Conservation (phyloP, 352 stramenopile species). For the Phytophthora cactorum region DNA sequence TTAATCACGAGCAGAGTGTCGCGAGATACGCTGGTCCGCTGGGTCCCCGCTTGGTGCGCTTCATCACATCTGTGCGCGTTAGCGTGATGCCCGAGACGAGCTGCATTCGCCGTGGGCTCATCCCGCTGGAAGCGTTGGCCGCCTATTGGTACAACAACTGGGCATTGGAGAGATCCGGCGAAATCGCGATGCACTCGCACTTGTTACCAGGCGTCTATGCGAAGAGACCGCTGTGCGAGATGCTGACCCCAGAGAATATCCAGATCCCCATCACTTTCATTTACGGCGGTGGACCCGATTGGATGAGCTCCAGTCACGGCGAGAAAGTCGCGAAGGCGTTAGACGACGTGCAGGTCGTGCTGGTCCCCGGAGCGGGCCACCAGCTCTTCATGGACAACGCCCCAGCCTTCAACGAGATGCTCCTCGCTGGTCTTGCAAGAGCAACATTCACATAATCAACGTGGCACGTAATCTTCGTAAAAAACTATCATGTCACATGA, state of each 20-base stretch:
- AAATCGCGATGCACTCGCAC: constrained; percentile 74
- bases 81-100: constrained; percentile 69
- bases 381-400: constrained; percentile 81
- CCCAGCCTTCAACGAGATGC: constrained; percentile 63
- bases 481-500: constrained; percentile 2
- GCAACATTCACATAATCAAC: constrained; percentile 5
- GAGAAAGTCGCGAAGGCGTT: constrained; percentile 55
- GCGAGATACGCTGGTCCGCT: constrained; percentile 60
- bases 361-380: constrained; percentile 60
- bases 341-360: constrained; percentile 44
- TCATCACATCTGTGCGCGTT: constrained; percentile 53
- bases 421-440: constrained; percentile 41
- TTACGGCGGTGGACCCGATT: constrained; percentile 67
- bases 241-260: constrained; percentile 59
- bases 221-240: constrained; percentile 61
- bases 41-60: constrained; percentile 51
- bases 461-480: constrained; percentile 3
- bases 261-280: constrained; percentile 75
- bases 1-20: constrained; percentile 39
- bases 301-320: constrained; percentile 69
- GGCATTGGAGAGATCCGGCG: constrained; percentile 65
- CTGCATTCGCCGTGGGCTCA: constrained; percentile 50
- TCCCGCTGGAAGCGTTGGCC: constrained; percentile 47
- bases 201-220: constrained; percentile 62
- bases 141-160: constrained; percentile 86